Evolutionary conservation across 306 rosid species (phyloP).

Genomic region (Quercus robur): DNA sequence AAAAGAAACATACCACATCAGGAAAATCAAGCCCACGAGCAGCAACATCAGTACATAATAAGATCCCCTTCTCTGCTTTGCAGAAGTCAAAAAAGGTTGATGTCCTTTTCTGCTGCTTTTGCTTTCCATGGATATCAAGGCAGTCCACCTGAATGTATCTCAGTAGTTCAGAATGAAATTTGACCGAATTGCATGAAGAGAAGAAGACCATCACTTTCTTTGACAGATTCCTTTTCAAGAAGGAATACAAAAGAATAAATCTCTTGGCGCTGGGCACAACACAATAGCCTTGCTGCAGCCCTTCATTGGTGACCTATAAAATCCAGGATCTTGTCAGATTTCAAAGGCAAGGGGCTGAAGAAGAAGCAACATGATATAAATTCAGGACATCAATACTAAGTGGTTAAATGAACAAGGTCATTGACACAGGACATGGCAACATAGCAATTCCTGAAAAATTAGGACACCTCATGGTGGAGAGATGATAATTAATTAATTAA

Average conservation of each 20-base stretch:
- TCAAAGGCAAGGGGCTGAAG: background rate
- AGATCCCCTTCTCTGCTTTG: conserved; percentile 85
- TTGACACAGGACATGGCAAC: too few species aligned
- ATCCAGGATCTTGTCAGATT: conserved; percentile 19
- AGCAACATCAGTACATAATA: conserved; percentile 90
- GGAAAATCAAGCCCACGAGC: conserved; percentile 9
- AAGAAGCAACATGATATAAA: background rate
- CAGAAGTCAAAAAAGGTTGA: conserved; percentile 57
- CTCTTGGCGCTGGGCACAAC: conserved; percentile 80
- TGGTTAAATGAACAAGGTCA: too few species aligned
- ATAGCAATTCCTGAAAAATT: too few species aligned
- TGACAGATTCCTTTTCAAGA: conserved; percentile 65
- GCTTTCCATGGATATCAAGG: conserved; percentile 88
- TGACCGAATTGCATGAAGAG: conserved; percentile 94
- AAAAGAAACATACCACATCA: background rate
- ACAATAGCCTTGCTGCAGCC: conserved; percentile 93
- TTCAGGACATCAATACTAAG: too few species aligned
- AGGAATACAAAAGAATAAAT: conserved; percentile 76
- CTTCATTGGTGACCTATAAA: conserved; percentile 88
- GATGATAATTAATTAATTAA: too few species aligned
- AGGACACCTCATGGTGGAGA: too few species aligned
- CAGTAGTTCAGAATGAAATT: conserved; percentile 82
- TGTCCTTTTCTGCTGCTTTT: conserved; percentile 85
- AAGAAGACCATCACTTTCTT: conserved; percentile 97
- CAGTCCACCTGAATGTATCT: conserved; percentile 67